Percentiles rank a stretch among this genome's conserved stretches.
Evolutionary conservation across 1,139 yeast species (phyloP).

Genomic region (Eremothecium gossypii): DNA sequence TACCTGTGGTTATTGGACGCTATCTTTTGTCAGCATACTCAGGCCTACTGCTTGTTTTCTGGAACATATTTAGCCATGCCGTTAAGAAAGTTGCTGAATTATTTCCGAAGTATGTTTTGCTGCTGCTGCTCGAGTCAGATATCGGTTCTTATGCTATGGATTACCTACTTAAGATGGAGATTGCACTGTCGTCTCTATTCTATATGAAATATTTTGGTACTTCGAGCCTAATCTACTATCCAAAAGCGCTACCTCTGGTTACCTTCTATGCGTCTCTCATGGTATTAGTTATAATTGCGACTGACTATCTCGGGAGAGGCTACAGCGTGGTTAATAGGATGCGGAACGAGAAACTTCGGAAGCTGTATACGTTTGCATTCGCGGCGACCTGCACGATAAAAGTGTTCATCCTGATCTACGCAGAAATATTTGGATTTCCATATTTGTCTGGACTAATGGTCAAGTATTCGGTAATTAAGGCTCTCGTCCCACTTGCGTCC

Average conservation of each 20-base stretch:
- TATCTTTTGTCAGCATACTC: slow-evolving; percentile 16
- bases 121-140: too few relatives aligned
- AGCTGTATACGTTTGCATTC: slow-evolving; percentile 42
- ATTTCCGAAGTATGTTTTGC: too few relatives aligned
- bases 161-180: too few relatives aligned
- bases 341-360: slow-evolving; percentile 31
- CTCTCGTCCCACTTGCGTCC: slow-evolving; percentile 29
- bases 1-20: slow-evolving; percentile 47
- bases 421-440: slow-evolving; percentile 80
- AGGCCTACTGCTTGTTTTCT: too few relatives aligned
- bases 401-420: slow-evolving; percentile 62
- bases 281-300: slow-evolving; percentile 36
- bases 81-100: too few relatives aligned
- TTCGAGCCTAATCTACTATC: too few relatives aligned
- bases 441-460: slow-evolving; percentile 74
- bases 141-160: too few relatives aligned
- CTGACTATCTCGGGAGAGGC: slow-evolving; percentile 38
- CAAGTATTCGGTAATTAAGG: slow-evolving; percentile 53
- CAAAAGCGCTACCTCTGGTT: slow-evolving; percentile 31
- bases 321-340: slow-evolving; percentile 41
- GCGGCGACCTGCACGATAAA: slow-evolving; percentile 57
- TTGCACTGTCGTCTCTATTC: too few relatives aligned
- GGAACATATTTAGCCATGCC: too few relatives aligned
- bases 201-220: too few relatives aligned
- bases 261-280: slow-evolving; percentile 42